phyloP scores from a whole-genome alignment of 352 stramenopile species.

The Pythium volutum region DNA sequence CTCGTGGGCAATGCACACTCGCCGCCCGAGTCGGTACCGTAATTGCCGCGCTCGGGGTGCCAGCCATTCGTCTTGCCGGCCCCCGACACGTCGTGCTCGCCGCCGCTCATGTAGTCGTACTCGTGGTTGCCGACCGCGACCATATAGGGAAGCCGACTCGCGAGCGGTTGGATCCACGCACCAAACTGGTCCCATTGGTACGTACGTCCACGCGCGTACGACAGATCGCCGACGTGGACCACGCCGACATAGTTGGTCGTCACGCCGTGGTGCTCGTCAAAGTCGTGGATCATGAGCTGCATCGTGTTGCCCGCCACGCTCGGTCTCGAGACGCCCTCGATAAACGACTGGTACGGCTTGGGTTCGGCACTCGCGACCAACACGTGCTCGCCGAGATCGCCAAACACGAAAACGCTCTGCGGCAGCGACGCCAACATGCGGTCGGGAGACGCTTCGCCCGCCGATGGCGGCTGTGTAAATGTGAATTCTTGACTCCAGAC shows the following conservation, averaged over 20 bases:
- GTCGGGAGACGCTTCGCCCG: slow-evolving; percentile 1
- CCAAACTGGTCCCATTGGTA: slow-evolving; percentile 73
- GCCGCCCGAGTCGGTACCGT: slow-evolving; percentile 30
- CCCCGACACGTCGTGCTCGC: slow-evolving; percentile 17
- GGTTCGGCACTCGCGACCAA: slow-evolving; percentile 6
- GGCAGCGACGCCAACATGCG: slow-evolving; percentile 5
- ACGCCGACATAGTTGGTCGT: slow-evolving; percentile 38
- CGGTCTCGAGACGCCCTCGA: slow-evolving; percentile 6
- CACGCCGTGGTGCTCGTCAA: slow-evolving; percentile 16
- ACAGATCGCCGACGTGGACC: slow-evolving; percentile 72
- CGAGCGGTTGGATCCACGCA: slow-evolving; percentile 61
- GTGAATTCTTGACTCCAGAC: slow-evolving; percentile 13
- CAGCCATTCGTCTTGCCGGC: slow-evolving; percentile 14
- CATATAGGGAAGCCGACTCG: slow-evolving; percentile 62
- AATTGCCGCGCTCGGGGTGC: slow-evolving; percentile 20
- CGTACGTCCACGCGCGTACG: slow-evolving; percentile 52
- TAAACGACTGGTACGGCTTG: slow-evolving; percentile 9
- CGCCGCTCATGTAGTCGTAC: slow-evolving; percentile 20
- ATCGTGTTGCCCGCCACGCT: slow-evolving; percentile 31
- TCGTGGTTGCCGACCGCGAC: slow-evolving; percentile 38
- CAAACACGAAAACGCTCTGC: slow-evolving; percentile 63
- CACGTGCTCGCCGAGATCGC: slow-evolving; percentile 52
- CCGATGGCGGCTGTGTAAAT: slow-evolving; percentile 19
- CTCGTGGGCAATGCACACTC: slow-evolving; percentile 64
- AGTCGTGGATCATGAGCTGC: slow-evolving; percentile 28